Evolutionary conservation across 2,329 filamentous ascomycete species (phyloP).

Genomic region (Pyricularia pennisetigena): DNA sequence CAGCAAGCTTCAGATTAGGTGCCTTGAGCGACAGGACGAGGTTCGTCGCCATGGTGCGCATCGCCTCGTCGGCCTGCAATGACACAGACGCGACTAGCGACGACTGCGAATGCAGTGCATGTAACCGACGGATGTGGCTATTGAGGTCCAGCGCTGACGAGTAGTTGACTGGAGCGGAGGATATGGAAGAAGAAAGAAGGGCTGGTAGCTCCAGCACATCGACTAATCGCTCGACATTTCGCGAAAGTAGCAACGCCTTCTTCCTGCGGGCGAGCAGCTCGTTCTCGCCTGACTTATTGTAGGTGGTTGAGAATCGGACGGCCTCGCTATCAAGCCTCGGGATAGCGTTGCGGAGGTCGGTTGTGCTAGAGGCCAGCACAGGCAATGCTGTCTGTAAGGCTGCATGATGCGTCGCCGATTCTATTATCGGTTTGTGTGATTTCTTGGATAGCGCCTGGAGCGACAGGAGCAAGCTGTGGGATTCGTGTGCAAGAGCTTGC

Average conservation of each 20-base stretch:
- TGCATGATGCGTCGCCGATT: conserved; percentile 69
- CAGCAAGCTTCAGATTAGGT: conserved; percentile 76
- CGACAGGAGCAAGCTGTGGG: conserved; percentile 71
- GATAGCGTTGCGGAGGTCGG: conserved; percentile 59
- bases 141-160: conserved; percentile 84
- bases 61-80: conserved; percentile 71
- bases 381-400: conserved; percentile 66
- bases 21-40: conserved; percentile 69
- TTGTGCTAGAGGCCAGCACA: conserved; percentile 52
- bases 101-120: conserved; percentile 73
- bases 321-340: conserved; percentile 72
- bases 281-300: conserved; percentile 63
- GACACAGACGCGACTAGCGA: conserved; percentile 64
- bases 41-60: conserved; percentile 80
- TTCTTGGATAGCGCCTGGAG: conserved; percentile 83
- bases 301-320: conserved; percentile 71
- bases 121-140: conserved; percentile 82
- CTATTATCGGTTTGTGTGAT: conserved; percentile 76
- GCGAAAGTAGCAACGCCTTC: conserved; percentile 68
- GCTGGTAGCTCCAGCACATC: conserved; percentile 87
- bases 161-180: conserved; percentile 60
- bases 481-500: conserved; percentile 67
- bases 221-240: conserved; percentile 81
- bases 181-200: conserved; percentile 71
- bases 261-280: conserved; percentile 64